Base-by-base conservation (phyloP, 345 rosid species). In the Gossypium anomalum region DNA sequence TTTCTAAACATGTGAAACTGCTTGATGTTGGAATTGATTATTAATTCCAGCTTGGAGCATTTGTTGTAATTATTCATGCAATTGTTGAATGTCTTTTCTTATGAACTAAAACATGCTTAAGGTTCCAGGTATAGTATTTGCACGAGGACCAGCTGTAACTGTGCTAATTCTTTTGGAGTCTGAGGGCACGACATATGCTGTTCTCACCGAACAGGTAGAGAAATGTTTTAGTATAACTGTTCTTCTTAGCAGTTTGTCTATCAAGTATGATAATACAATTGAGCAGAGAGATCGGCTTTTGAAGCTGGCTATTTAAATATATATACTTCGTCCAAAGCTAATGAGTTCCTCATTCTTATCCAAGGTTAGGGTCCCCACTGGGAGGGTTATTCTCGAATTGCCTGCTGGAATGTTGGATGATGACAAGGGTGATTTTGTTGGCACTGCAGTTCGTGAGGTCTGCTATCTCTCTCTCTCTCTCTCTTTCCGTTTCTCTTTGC, bases 61-160 rank as follows among this genome's bases (percentile, higher is more conserved):
- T n/a, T 74, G 41, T 44, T 49, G 15, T 27, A 15, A 23, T 47
- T 55, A n/a, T 53, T 71, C 43, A 57, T 56, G 49, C 23, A 67
- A 38, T 60, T 70, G 16, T 22, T 57, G 2, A 8, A 48, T 13
- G 15, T 76, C 60, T 44, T 75, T 64, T 44, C 72, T 44, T 73
- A 65, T 76, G 75, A 76, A 74, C 82, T 84, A 76, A 89, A 49
- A 70, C 19, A 60, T 78, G 82, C 74, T 71, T 88, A 94, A 34
- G 97, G 86, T 91, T 84, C 97, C 97, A 85, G 98, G 95, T 80
- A 86, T 94, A 78, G 98, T 94, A n/a, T 92, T 94, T 74, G 93
- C 97, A 51, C 77, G 97, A 83, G 98, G 98, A 81, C 92, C 93
- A 20, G 97, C 98, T 56, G 97, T 91, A 27, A 81, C 98, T 0